Evolutionary conservation across 2,329 filamentous ascomycete species (phyloP).

Genomic region (Ascochyta clinopodiicola): DNA sequence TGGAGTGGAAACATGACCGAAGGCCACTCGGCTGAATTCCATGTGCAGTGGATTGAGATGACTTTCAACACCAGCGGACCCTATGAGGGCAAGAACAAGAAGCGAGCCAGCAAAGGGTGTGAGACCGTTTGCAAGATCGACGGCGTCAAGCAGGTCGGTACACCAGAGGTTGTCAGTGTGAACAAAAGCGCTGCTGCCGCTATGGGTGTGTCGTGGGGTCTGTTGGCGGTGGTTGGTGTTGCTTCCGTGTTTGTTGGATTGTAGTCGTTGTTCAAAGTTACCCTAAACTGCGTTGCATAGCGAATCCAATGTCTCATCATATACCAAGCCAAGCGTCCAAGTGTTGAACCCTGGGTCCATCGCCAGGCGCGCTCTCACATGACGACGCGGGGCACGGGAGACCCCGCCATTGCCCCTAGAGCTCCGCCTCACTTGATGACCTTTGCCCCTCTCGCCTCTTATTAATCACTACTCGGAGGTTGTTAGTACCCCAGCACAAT

Average conservation of each 20-base stretch:
- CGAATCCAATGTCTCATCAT: neutral
- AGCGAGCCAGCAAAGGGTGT: constrained; percentile 36
- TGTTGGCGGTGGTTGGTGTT: constrained; percentile 30
- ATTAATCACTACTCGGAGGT: neutral
- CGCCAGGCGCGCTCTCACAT: neutral
- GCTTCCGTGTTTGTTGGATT: constrained; percentile 29
- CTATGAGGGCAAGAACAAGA: constrained; percentile 33
- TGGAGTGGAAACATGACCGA: constrained; percentile 67
- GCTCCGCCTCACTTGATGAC: neutral
- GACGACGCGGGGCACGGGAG: neutral
- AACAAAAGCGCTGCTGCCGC: constrained; percentile 24
- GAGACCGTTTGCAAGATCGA: constrained; percentile 49
- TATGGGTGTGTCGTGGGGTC: constrained; percentile 36
- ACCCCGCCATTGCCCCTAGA: neutral
- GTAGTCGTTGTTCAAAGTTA: constrained; percentile 11
- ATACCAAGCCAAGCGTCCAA: too few species aligned
- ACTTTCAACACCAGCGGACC: constrained; percentile 56
- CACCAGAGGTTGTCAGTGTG: constrained; percentile 42
- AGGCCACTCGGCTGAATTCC: constrained; percentile 59
- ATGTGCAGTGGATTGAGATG: constrained; percentile 69
- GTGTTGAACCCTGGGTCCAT: neutral
- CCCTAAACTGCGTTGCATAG: constrained; percentile 12
- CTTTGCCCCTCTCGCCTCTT: neutral
- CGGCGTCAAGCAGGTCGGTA: constrained; percentile 41
- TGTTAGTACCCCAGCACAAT: constrained; percentile 17